Evolutionary conservation across 2,329 filamentous ascomycete genomes (phyloP).

Genomic region (Calonectria ilicicola): DNA sequence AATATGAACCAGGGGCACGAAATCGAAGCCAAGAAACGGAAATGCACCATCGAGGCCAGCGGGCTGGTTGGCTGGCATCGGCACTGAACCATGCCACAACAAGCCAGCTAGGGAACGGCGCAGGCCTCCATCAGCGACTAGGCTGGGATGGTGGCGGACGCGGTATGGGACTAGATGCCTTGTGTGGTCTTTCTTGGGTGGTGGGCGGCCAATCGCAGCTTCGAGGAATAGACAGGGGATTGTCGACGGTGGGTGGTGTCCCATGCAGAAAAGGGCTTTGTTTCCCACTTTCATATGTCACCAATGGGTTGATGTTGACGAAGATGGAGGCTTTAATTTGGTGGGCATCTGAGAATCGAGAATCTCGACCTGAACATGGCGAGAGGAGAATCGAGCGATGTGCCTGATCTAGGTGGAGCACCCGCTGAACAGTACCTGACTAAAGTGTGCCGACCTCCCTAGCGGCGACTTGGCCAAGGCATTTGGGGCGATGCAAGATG

Average conservation of each 20-base stretch:
- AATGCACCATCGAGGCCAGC: slow-evolving; percentile 7
- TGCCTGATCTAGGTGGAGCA: background rate
- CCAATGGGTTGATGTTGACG: background rate
- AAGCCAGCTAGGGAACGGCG: slow-evolving; percentile 1
- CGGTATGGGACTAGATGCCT: slow-evolving; percentile 1
- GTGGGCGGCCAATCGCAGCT: background rate
- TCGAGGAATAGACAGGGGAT: background rate
- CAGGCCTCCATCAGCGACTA: slow-evolving; percentile 11
- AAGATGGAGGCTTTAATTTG: background rate
- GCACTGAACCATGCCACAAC: background rate
- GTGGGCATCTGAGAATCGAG: background rate
- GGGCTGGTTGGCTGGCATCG: background rate
- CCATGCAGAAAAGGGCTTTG: background rate
- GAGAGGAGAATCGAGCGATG: background rate
- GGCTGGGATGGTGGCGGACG: slow-evolving; percentile 2
- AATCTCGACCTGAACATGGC: background rate
- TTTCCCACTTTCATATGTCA: background rate
- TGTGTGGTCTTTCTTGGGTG: background rate
- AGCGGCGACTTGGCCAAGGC: background rate
- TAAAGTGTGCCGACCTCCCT: background rate
- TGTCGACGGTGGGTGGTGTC: background rate
- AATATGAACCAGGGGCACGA: background rate
- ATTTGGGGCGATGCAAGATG: background rate
- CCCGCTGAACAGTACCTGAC: slow-evolving; percentile 7
- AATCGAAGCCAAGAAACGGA: background rate